Conservation (phyloP, 441 rosid genomes). For the Corymbia citriodora region DNA sequence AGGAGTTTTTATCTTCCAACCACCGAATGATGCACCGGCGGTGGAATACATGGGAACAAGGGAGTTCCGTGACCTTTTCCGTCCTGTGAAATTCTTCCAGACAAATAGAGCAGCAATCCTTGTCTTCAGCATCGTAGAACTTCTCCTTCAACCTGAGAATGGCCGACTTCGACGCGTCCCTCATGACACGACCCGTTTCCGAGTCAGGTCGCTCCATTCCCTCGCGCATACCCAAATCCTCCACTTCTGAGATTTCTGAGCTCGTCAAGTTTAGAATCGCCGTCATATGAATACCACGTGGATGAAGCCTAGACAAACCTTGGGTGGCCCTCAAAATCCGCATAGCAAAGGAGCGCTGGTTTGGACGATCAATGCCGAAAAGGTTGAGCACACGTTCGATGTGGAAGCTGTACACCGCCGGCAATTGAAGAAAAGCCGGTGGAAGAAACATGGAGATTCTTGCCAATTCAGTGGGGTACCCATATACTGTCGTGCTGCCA, state of each 20-base stretch:
- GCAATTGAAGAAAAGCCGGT: not conserved
- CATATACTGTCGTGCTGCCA: accelerated
- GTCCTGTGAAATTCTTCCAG: not conserved
- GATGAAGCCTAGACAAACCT: not conserved
- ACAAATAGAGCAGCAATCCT: not conserved
- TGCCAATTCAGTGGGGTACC: not conserved
- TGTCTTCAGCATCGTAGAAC: not conserved
- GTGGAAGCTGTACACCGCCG: not conserved
- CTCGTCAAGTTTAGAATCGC: not conserved
- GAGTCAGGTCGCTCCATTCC: not conserved
- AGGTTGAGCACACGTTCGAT: not conserved
- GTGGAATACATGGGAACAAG: not conserved
- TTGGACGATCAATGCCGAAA: not conserved
- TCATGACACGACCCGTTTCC: not conserved
- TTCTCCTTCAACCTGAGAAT: not conserved
- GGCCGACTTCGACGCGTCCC: not conserved
- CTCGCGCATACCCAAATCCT: not conserved
- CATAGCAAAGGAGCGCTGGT: not conserved
- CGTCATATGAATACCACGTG: not conserved
- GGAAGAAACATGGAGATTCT: not conserved
- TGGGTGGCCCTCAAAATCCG: not conserved
- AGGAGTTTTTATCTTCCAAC: not conserved
- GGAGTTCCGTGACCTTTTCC: not conserved
- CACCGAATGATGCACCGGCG: not conserved
- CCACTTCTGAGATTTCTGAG: not conserved